Base-by-base conservation (phyloP, 2,329 filamentous ascomycete genomes). In the Eutypa lata region DNA sequence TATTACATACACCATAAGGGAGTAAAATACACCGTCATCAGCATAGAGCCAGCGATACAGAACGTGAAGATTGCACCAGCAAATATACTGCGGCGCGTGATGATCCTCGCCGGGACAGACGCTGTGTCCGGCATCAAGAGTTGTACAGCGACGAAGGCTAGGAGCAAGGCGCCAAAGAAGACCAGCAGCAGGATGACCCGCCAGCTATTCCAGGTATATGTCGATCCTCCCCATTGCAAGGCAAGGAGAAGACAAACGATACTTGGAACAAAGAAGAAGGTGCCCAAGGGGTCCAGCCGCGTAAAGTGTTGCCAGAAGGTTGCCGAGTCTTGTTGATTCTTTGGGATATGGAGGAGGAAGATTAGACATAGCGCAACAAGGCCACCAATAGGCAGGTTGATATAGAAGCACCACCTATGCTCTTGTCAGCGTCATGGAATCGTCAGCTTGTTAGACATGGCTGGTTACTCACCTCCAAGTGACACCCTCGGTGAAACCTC, bases 171-270 rank as follows among this genome's bases (percentile, higher is more conserved):
- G 1, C 62, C 77, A 53, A 80, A 83, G 10, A 82, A 57, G 43
- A 76, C 70, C 8, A 85, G 73, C n/a, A 85, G 70, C 7, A 78
- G 59, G 47, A 84, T 76, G 50, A 83, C 76, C 43, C 77, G 75
- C 70, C 76, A 77, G 57, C 71, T 74, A 38, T 64, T 69, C 82
- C 82, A 86, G 0, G 71, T 56, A 58, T 83, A 68, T 3, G 57
- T 61, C 13, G 66, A 68, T 3, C 82, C 82, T 49, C 82, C 82
- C 83, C 83, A 87, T 61, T 87, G 80, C 33, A 88, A 71, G 1
- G 84, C 84, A 5, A 88, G 71, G 3, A 88, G 68, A 37, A 87
- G 78, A 56, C 76, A 83, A 14, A 86, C 73, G 38, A 85, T 75
- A 31, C 76, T 76, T 0, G 84, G 83, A 16, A 87, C 67, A 57